A percentile compares a stretch with the other conserved stretches of the same genome.
phyloP scores from a whole-genome alignment of 768 basidiomycete species.

The Mycena vulgaris region DNA sequence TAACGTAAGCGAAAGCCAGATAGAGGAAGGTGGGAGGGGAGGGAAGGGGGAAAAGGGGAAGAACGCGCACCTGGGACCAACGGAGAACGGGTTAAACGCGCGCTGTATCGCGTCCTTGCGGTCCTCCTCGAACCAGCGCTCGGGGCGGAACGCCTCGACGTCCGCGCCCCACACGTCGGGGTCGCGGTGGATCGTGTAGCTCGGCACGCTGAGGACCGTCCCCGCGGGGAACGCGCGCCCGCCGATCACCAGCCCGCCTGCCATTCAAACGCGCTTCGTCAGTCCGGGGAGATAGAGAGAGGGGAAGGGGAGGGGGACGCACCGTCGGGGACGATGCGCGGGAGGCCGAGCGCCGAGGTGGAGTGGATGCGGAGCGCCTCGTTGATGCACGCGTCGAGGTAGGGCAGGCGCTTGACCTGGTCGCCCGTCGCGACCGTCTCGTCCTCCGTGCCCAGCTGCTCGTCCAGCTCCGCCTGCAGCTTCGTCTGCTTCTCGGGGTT shows the following conservation, averaged over 20 bases:
- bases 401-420: constrained; percentile 81
- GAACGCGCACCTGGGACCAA: constrained; percentile 76
- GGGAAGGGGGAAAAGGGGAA: neutral
- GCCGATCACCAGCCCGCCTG: constrained; percentile 75
- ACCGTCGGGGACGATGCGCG: constrained; percentile 80
- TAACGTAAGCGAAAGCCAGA: constrained; percentile 21
- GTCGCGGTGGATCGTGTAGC: constrained; percentile 88
- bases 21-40: neutral
- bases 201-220: constrained; percentile 85
- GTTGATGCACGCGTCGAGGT: constrained; percentile 90
- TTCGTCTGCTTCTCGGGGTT: constrained; percentile 67
- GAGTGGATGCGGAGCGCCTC: constrained; percentile 90
- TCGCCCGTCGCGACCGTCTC: constrained; percentile 75
- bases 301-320: constrained; percentile 73
- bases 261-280: too few relatives aligned
- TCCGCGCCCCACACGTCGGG: constrained; percentile 83
- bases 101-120: constrained; percentile 68
- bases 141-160: constrained; percentile 80
- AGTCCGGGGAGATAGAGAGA: constrained; percentile 79
- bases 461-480: constrained; percentile 69
- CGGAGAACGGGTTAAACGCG: constrained; percentile 90
- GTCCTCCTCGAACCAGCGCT: constrained; percentile 88
- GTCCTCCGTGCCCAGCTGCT: constrained; percentile 62
- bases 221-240: constrained; percentile 79
- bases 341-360: constrained; percentile 87